These are phyloP conservation scores for Lachnum nothofagi DNA, from an alignment of 2,329 filamentous ascomycete genomes.

Conservation along the genomic window DNA sequence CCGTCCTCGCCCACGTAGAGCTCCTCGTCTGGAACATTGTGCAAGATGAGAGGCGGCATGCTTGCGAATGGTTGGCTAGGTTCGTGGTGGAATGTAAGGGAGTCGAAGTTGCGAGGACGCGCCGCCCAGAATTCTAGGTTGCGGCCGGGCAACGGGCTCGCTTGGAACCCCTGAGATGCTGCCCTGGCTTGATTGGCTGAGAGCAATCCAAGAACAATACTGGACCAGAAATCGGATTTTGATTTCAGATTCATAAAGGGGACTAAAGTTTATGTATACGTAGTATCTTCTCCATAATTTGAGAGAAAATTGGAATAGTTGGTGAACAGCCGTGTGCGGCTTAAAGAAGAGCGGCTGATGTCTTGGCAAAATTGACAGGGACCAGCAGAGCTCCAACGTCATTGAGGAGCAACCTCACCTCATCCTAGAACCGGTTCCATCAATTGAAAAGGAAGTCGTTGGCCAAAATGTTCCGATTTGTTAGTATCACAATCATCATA, in stretches of 20 bases:
- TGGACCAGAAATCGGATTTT: too few relatives aligned
- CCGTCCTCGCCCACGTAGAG: slow-evolving; percentile 63
- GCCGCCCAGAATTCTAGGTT: slow-evolving; percentile 4
- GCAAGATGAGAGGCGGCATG: slow-evolving; percentile 62
- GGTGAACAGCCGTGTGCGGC: too few relatives aligned
- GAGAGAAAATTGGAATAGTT: too few relatives aligned
- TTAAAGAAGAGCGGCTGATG: too few relatives aligned
- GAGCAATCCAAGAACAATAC: too few relatives aligned
- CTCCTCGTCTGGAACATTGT: slow-evolving; percentile 65
- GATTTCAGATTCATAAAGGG: too few relatives aligned
- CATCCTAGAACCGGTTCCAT: slow-evolving; percentile 12
- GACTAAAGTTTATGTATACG: too few relatives aligned
- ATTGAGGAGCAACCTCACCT: background rate
- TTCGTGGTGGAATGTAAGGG: background rate
- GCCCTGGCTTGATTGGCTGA: too few relatives aligned
- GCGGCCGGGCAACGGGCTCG: slow-evolving; percentile 1
- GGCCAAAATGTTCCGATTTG: slow-evolving; percentile 34
- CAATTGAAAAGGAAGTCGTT: slow-evolving; percentile 7
- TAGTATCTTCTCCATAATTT: too few relatives aligned
- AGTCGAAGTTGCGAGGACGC: slow-evolving; percentile 1
- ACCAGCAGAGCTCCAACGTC: background rate
- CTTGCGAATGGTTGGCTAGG: slow-evolving; percentile 8
- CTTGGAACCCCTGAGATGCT: background rate
- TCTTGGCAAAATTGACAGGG: background rate
- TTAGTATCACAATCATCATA: slow-evolving; percentile 17